phyloP scores from a whole-genome alignment of 2,329 filamentous ascomycete species.

The Penicillium oxalicum region DNA sequence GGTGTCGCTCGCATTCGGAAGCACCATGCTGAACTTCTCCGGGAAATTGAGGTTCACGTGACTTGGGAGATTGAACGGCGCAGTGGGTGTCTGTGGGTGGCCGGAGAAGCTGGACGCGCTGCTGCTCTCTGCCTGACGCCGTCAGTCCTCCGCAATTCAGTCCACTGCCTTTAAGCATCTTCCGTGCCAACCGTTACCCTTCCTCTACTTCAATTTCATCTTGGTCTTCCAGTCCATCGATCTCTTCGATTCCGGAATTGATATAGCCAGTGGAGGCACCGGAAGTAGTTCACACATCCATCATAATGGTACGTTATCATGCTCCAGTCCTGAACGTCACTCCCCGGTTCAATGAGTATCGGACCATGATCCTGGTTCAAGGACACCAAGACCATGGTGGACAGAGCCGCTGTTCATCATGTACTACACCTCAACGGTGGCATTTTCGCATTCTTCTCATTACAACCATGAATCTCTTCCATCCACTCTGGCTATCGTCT shows the following conservation, averaged over 20 bases:
- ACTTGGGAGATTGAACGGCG: constrained; percentile 14
- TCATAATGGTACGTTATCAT: constrained; percentile 30
- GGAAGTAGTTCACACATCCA: constrained; percentile 2
- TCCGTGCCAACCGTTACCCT: constrained; percentile 7
- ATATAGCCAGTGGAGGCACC: background rate
- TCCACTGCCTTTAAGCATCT: constrained; percentile 8
- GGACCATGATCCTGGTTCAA: too few species aligned
- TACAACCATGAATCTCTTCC: too few species aligned
- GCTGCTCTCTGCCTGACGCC: constrained; percentile 19
- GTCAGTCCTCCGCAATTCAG: constrained; percentile 14
- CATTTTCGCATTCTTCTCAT: too few species aligned
- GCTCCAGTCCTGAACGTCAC: constrained; percentile 13
- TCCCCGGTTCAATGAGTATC: constrained; percentile 2
- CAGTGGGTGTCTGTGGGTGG: constrained; percentile 17
- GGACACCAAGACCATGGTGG: background rate
- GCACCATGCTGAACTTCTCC: constrained; percentile 1
- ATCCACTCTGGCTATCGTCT: too few species aligned
- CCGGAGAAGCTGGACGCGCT: constrained; percentile 37
- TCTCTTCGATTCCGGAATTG: background rate
- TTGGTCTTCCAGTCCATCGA: background rate
- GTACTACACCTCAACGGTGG: too few species aligned
- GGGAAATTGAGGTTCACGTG: constrained; percentile 22
- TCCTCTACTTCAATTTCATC: background rate
- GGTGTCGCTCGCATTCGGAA: background rate
- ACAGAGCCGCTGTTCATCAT: too few species aligned